Evolutionary conservation across 768 basidiomycete genomes (phyloP).

Genomic region (Lanmaoa rubissima): DNA sequence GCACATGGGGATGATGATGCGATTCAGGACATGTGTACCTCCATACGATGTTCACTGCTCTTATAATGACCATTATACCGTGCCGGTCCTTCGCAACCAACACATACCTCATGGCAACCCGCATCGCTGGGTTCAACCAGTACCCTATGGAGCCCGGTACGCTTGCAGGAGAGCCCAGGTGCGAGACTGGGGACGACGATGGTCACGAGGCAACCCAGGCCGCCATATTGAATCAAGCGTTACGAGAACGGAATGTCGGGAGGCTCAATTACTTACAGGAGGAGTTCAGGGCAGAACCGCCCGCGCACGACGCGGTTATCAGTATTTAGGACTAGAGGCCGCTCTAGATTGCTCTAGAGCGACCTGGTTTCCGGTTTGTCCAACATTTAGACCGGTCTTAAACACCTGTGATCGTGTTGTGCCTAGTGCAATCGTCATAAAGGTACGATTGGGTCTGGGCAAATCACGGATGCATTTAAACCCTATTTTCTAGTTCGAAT

Average conservation of each 20-base stretch:
- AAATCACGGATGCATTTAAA: background rate
- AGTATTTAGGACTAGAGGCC: too few relatives aligned
- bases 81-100: background rate
- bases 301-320: too few relatives aligned
- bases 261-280: background rate
- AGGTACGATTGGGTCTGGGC: background rate
- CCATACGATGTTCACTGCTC: background rate
- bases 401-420: too few relatives aligned
- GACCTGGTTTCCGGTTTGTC: too few relatives aligned
- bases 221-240: too few relatives aligned
- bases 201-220: background rate
- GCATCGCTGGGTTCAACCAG: background rate
- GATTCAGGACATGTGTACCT: too few relatives aligned
- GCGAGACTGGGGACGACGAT: background rate
- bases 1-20: too few relatives aligned
- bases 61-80: background rate
- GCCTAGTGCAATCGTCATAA: background rate
- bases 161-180: background rate
- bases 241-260: too few relatives aligned
- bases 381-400: too few relatives aligned
- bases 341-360: too few relatives aligned
- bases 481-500: too few relatives aligned
- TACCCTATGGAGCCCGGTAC: too few relatives aligned
- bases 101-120: background rate
- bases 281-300: background rate